phyloP scores from a whole-genome alignment of 1,284 basidiomycete genomes.

The Puccinia sorghi region DNA sequence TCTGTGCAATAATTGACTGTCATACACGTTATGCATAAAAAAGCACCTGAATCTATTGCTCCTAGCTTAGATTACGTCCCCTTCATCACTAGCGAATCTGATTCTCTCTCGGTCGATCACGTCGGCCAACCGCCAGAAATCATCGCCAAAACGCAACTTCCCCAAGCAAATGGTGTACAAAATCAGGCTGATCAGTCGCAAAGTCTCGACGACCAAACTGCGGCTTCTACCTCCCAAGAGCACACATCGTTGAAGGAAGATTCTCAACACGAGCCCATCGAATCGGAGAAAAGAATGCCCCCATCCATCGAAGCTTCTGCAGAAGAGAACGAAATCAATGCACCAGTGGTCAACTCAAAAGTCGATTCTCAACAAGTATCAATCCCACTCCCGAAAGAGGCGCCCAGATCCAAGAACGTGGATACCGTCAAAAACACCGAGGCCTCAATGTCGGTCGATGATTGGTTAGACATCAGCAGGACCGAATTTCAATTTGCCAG shows the following conservation, averaged over 20 bases:
- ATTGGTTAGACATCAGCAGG: conserved; percentile 7
- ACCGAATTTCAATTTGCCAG: conserved; percentile 12
- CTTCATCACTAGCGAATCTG: not conserved
- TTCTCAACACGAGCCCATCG: not conserved
- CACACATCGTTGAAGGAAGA: not conserved
- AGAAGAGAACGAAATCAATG: not conserved
- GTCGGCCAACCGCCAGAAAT: conserved; percentile 5
- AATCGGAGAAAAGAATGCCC: not conserved
- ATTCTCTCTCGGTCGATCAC: conserved; percentile 2
- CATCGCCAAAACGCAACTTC: not conserved
- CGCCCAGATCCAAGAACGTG: not conserved
- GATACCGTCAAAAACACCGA: not conserved
- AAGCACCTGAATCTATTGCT: conserved; percentile 22
- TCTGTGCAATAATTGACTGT: not conserved
- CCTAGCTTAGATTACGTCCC: conserved; percentile 18
- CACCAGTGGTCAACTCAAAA: not conserved
- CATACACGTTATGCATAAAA: not conserved
- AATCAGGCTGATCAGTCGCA: not conserved
- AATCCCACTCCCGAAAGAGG: not conserved
- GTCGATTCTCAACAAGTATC: not conserved
- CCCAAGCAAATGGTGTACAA: not conserved
- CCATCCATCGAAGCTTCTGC: not conserved
- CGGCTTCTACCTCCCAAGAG: not conserved
- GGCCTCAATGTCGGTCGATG: not conserved
- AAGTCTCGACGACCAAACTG: not conserved